Evolutionary conservation across 306 rosid genomes (phyloP).

Genomic region (Corylus heterophylla): DNA sequence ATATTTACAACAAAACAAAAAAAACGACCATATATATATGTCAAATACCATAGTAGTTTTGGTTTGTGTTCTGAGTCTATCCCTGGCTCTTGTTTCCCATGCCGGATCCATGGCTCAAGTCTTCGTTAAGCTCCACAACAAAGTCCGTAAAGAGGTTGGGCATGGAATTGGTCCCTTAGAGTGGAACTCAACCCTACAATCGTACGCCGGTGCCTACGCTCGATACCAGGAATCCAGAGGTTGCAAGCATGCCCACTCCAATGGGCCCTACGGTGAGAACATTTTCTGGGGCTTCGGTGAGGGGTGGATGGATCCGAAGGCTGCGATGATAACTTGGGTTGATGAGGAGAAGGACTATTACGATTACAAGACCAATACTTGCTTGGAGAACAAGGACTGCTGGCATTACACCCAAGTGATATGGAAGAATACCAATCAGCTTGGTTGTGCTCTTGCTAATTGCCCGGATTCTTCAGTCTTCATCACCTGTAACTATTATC

Average conservation of each 20-base stretch:
- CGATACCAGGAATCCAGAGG: not conserved
- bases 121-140: not conserved
- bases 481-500: not conserved
- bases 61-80: not conserved
- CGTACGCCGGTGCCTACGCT: not conserved
- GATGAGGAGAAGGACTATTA: slow-evolving; percentile 1
- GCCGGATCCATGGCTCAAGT: not conserved
- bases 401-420: slow-evolving; percentile 6
- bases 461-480: not conserved
- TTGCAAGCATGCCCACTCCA: not conserved
- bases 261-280: slow-evolving; percentile 4
- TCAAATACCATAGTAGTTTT: not conserved
- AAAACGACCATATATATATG: not conserved
- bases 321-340: not conserved
- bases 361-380: not conserved
- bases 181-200: slow-evolving; percentile 1
- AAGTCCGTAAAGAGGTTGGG: not conserved
- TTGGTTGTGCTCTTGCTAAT: not conserved
- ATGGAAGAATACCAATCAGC: not conserved
- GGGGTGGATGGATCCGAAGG: not conserved
- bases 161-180: not conserved
- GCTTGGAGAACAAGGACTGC: not conserved
- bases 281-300: not conserved
- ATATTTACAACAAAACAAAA: not conserved
- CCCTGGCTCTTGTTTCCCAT: slow-evolving; percentile 1